A percentile compares a stretch with the other conserved stretches of the same genome.
phyloP scores from a whole-genome alignment of 2,329 filamentous ascomycete species.

The Arthrobotrys conoides region DNA sequence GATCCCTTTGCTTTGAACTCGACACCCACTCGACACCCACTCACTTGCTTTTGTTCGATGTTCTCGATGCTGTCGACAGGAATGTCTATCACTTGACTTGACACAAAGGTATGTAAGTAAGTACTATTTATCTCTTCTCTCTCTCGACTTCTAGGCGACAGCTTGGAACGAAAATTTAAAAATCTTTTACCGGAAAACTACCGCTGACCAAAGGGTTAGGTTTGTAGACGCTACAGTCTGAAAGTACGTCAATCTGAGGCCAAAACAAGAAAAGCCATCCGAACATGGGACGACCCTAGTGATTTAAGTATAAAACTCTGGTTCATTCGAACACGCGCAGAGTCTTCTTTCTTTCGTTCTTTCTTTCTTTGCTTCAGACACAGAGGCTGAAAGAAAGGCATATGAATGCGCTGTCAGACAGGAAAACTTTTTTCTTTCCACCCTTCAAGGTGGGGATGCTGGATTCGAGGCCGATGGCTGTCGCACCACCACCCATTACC shows the following conservation, averaged over 20 bases:
- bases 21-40: too few species aligned
- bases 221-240: conserved; percentile 46
- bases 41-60: too few species aligned
- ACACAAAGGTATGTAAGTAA: too few species aligned
- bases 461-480: conserved; percentile 1
- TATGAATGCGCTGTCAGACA: conserved; percentile 41
- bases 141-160: conserved; percentile 13
- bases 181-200: conserved; percentile 8
- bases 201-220: conserved; percentile 34
- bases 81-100: conserved; percentile 10
- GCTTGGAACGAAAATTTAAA: conserved; percentile 19
- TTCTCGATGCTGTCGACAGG: background rate
- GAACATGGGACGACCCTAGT: conserved; percentile 36
- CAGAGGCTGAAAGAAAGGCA: conserved; percentile 27
- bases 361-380: background rate
- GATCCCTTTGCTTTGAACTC: background rate
- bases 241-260: conserved; percentile 53
- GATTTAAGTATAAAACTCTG: conserved; percentile 46
- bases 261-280: conserved; percentile 57
- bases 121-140: background rate
- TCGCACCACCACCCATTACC: conserved; percentile 16
- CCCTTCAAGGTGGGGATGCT: conserved; percentile 18
- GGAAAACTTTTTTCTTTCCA: conserved; percentile 29
- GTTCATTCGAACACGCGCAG: conserved; percentile 35
- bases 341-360: background rate